Conservation (phyloP, 139 green algal species). For the Chlorella ohadii region DNA sequence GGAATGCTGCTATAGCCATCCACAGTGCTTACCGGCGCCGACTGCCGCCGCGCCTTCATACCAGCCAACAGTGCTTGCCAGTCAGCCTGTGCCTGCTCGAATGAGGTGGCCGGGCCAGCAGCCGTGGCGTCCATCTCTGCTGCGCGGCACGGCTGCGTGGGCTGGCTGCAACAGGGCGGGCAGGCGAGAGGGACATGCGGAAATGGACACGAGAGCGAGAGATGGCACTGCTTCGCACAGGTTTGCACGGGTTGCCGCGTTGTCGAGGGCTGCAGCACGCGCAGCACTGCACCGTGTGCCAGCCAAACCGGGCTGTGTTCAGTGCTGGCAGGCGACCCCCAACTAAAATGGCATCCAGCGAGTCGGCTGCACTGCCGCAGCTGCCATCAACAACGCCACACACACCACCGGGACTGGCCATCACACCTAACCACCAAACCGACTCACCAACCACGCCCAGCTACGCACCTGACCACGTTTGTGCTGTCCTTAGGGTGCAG, state of each 20-base stretch:
- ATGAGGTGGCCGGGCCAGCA: not conserved
- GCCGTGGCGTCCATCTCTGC: not conserved
- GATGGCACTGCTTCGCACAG: too few species aligned
- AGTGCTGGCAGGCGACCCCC: too few species aligned
- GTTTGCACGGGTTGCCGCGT: too few species aligned
- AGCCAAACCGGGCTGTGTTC: too few species aligned
- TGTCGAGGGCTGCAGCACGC: too few species aligned
- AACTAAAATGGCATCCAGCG: too few species aligned
- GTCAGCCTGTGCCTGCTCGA: slow-evolving; percentile 6
- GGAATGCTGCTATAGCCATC: not conserved
- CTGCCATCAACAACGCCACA: too few species aligned
- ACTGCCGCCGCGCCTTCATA: not conserved
- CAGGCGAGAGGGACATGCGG: not conserved
- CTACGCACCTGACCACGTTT: not conserved
- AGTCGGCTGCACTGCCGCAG: too few species aligned
- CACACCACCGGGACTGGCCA: too few species aligned
- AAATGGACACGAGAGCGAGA: too few species aligned
- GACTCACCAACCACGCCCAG: not conserved
- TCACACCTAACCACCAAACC: not conserved
- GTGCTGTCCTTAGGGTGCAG: slow-evolving; percentile 23
- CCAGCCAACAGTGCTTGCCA: slow-evolving; percentile 12
- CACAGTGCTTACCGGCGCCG: not conserved
- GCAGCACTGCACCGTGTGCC: too few species aligned
- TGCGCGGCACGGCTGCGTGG: not conserved
- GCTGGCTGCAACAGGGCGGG: not conserved